phyloP scores from a whole-genome alignment of 768 basidiomycete species.

The Saitozyma sp. region DNA sequence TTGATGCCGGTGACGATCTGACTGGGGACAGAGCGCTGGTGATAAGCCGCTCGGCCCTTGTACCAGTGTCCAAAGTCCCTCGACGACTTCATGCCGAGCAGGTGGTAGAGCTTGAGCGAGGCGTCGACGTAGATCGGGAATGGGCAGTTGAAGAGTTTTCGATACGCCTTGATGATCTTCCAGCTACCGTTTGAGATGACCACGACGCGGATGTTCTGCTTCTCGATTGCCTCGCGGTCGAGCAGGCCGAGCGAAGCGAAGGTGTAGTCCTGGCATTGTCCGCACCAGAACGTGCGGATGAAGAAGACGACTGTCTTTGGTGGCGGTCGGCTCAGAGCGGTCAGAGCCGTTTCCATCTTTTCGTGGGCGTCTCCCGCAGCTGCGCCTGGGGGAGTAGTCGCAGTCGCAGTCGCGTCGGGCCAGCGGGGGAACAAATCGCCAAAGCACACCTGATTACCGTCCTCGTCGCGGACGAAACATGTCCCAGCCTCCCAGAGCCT shows the following conservation, averaged over 20 bases:
- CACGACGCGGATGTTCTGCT: constrained; percentile 42
- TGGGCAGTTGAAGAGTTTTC: constrained; percentile 48
- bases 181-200: constrained; percentile 51
- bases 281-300: constrained; percentile 51
- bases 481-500: constrained; percentile 46
- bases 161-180: constrained; percentile 51
- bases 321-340: constrained; percentile 4
- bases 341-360: neutral
- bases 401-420: neutral
- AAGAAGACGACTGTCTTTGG: constrained; percentile 51
- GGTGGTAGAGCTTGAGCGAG: constrained; percentile 42
- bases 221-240: constrained; percentile 41
- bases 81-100: constrained; percentile 50
- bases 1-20: constrained; percentile 47
- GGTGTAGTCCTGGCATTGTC: constrained; percentile 52
- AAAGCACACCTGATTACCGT: constrained; percentile 39
- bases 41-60: constrained; percentile 48
- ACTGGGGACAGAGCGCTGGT: constrained; percentile 39
- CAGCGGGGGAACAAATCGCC: constrained; percentile 37
- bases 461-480: constrained; percentile 42
- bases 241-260: constrained; percentile 41
- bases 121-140: constrained; percentile 53
- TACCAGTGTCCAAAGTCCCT: constrained; percentile 48
- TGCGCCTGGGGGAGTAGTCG: constrained; percentile 1
- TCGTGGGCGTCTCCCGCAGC: neutral